Base-by-base conservation (phyloP, 306 rosid species). In the Canavalia gladiata region DNA sequence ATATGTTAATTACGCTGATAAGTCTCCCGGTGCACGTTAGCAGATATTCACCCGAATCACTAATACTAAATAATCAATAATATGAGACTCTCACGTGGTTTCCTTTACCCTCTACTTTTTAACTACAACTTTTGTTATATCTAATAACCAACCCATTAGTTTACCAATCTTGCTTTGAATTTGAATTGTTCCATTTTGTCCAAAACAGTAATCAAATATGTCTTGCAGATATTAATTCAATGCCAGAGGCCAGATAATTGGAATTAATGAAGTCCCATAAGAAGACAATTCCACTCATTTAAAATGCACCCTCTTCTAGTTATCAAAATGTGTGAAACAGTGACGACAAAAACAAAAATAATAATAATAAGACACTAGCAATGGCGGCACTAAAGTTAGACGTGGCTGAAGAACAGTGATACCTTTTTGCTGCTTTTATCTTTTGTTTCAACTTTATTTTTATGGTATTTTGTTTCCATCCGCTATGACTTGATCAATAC, bases 331-430 rank as follows among this genome's bases (percentile, higher is more conserved):
- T 54, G 68, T 30, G 52, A 74, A 56, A 66, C 75, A 55, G 7
- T 57, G 8, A 50, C 11, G 78, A 50, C 31, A 6, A 47, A 35
- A 52, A 18, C 5, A 8, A 67, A 67, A 66, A 2, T 9, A 46
- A 65, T 45, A 47, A 46, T 11, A 62, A 65, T 0, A 65, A 55
- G 59, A 4, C 35, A 75, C 50, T 10, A 60, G 57, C 82, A 84
- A 80, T 77, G 85, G 77, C 83, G 86, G 86, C 86, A 79, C 54
- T 70, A 75, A 79, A 69, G 80, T 35, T 69, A 79, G 35, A 75
- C 77, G 41, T 83, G 87, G 80, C 64, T 33, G 29, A 57, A 49
- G 54, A 82, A 83, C 43, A 83, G 69, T 31, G 58, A 70, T 57
- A 68, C 31, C 70, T 57, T 82, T 82, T 77, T 70, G 76, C 29